Evolutionary conservation across 345 rosid genomes (phyloP), one percentile per base, ranked within the genome.

Genomic region (Citrus sinensis): DNA sequence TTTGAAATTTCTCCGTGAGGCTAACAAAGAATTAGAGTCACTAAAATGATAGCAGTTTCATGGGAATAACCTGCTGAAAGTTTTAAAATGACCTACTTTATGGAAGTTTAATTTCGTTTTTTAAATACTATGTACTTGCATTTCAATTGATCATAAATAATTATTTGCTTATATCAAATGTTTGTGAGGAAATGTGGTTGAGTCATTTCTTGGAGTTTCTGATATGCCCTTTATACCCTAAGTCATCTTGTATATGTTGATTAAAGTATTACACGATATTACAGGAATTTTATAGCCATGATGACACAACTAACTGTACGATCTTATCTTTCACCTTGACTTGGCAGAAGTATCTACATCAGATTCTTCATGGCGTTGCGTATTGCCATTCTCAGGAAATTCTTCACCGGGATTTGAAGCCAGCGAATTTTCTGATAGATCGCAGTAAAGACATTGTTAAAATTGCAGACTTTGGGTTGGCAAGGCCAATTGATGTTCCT

Each of bases 321-420:
- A 63, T 63, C 46, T 40, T 40, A 27, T 70, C 22, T 46, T 70
- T 46, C 7, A 6, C 30, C 55, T 70, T 70, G 7, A 24, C 51
- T 14, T 46, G 49, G 35, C 59, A 70, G 73, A 70, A 70, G 59
- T 70, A 42, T 46, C 30, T 70, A 8, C 59, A 46, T 70, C 59
- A 70, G 22, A 63, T 63, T 30, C 67, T 63, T 63, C 35, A 14
- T 63, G 67, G 67, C 17, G n/a, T 63, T 63, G 37, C 34, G 2
- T 30, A 63, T 17, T 63, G 67, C 22, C 37, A 63, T 63, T 63
- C 67, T 63, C 67, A 29, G 34, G 25, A 63, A 63, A 63, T 63
- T 63, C 67, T 63, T 19, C 34, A 63, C 67, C 67, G 37, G 22
- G 67, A 63, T 63, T 63, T 63, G 67, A 63, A 63, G 37, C 67